Base-by-base conservation (phyloP, 805 yeast species). In the Metschnikowia similis region DNA sequence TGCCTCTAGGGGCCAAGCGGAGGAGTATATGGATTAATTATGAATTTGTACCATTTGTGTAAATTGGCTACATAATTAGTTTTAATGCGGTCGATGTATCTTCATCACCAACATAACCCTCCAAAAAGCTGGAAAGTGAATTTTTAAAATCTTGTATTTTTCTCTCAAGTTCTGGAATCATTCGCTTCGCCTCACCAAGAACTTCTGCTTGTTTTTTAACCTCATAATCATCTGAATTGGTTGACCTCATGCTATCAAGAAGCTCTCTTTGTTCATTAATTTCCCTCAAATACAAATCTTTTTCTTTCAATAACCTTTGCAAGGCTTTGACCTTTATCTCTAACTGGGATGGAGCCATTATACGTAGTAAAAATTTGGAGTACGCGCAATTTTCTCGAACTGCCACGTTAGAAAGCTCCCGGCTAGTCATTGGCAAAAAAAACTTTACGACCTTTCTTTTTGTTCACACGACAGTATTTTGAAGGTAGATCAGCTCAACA, bases 251-350 rank as follows among this genome's bases (percentile, higher is more conserved):
- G 41, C 66, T 62, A 16, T 69, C 75, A n/a, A 85, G 75, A 49
- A 66, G 69, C 8, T 64, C 64, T 40, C 75, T 69, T 53, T 84
- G 86, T 42, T 82, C 84, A 13, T 63, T 64, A 35, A 79, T 71
- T 58, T 88, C 96, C 48, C 75, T 71, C 27, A 75, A 69, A 62
- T 88, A 89, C 32, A 80, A 70, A 10, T 61, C 61, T 53, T 83
- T 83, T 62, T 89, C 96, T 56, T 86, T 86, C 36, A 83, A 58
- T 13, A 89, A 70, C 53, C 96, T 75, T 52, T 77, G 75, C 45
- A 89, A 71, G 1, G 96, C 90, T 50, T 78, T 81, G 35, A 79
- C 74, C 57, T 87, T 87, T 63, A 89, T 86, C 58, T 85, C 87
- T 37, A 87, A 67, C 52, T 76, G 82, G 1, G 88, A 72, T 30